phyloP scores from a whole-genome alignment of 345 rosid species.

The Gossypium bickii region DNA sequence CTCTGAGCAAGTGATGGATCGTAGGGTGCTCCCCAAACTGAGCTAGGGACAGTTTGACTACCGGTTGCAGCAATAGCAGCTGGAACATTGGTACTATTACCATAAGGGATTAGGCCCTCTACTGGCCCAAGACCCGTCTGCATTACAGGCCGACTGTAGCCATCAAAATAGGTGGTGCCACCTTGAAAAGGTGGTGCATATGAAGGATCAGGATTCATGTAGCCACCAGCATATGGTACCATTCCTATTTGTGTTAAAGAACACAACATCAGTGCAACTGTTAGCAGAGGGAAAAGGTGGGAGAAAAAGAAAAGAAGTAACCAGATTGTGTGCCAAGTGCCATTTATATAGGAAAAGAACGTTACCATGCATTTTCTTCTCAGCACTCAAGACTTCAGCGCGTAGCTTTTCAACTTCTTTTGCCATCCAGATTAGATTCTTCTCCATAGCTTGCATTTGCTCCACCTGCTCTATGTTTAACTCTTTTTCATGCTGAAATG shows the following conservation, averaged over 20 bases:
- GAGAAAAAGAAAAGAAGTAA: not conserved
- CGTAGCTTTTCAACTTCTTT: constrained; percentile 59
- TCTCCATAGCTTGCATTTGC: constrained; percentile 63
- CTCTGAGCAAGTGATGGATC: constrained; percentile 28
- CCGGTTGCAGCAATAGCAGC: constrained; percentile 12
- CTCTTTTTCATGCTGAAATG: constrained; percentile 63
- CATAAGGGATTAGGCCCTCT: constrained; percentile 24
- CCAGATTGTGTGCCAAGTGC: constrained; percentile 3
- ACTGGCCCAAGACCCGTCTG: constrained; percentile 22
- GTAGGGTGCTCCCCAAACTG: constrained; percentile 23
- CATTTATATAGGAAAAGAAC: not conserved
- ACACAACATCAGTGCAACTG: constrained; percentile 11
- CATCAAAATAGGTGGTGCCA: constrained; percentile 24
- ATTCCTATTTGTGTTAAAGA: not conserved
- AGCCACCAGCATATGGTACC: constrained; percentile 29
- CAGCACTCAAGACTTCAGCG: constrained; percentile 41
- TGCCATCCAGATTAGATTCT: constrained; percentile 53
- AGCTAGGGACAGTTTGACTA: constrained; percentile 15
- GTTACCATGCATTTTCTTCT: constrained; percentile 40
- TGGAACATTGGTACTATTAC: constrained; percentile 18
- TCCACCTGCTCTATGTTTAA: constrained; percentile 57
- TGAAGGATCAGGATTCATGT: constrained; percentile 22
- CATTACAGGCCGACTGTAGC: constrained; percentile 24
- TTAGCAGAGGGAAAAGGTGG: not conserved
- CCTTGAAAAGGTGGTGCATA: constrained; percentile 22